Conservation (phyloP, 2,329 filamentous ascomycete genomes). For the Trichoderma citrinoviride region DNA sequence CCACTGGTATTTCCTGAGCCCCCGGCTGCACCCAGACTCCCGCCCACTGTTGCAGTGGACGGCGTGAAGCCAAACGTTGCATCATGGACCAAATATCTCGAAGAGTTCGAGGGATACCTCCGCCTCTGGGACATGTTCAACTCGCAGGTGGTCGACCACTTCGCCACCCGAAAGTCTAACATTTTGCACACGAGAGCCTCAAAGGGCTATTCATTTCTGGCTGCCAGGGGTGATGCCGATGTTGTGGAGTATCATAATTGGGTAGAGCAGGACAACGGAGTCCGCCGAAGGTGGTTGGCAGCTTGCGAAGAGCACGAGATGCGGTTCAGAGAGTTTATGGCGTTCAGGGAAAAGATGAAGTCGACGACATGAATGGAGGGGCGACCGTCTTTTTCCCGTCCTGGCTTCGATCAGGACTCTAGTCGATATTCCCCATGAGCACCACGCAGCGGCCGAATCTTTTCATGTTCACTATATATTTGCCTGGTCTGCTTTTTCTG, state of each 20-base stretch:
- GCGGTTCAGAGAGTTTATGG: conserved; percentile 57
- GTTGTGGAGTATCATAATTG: conserved; percentile 58
- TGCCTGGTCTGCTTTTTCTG: neutral
- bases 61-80: conserved; percentile 43
- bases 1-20: conserved; percentile 47
- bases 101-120: conserved; percentile 55
- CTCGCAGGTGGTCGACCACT: conserved; percentile 54
- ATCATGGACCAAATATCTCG: conserved; percentile 51
- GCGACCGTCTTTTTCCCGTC: neutral
- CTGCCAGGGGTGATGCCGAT: conserved; percentile 43
- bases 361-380: conserved; percentile 20
- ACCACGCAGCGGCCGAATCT: neutral
- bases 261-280: conserved; percentile 62
- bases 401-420: neutral
- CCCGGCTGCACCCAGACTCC: conserved; percentile 50
- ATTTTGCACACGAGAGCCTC: conserved; percentile 39
- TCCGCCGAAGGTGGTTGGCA: conserved; percentile 59
- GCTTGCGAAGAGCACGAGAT: conserved; percentile 60
- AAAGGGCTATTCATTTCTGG: conserved; percentile 48
- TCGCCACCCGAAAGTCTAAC: conserved; percentile 49
- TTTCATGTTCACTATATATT: neutral
- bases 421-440: neutral
- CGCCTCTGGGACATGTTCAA: conserved; percentile 50
- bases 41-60: conserved; percentile 41
- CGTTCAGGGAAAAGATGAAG: conserved; percentile 45